Percentiles rank a stretch among this genome's conserved stretches.
phyloP scores from a whole-genome alignment of 1,284 basidiomycete genomes.

The Mycena sp. region DNA sequence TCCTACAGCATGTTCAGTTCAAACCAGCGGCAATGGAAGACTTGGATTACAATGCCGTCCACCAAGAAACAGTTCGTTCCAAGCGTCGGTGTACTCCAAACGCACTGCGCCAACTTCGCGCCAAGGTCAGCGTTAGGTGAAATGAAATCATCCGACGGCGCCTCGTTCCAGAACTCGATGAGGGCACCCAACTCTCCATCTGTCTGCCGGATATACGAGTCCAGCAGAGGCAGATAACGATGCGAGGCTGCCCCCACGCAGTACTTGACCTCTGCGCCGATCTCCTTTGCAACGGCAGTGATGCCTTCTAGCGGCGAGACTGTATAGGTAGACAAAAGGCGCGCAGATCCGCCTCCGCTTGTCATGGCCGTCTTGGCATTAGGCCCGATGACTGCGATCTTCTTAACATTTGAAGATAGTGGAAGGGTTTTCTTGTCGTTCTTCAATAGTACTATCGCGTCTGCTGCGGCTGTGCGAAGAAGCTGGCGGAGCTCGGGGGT shows the following conservation, averaged over 20 bases:
- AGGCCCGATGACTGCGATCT: conserved; percentile 65
- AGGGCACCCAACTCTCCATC: conserved; percentile 45
- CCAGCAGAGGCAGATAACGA: conserved; percentile 49
- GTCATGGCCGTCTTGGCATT: conserved; percentile 62
- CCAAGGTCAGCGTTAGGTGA: conserved; percentile 38
- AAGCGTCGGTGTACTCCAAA: conserved; percentile 49
- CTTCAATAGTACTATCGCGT: conserved; percentile 59
- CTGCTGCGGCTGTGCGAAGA: conserved; percentile 53
- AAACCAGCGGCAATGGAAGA: neutral
- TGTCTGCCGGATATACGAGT: conserved; percentile 42
- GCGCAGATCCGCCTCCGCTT: conserved; percentile 64
- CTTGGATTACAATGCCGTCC: conserved; percentile 51
- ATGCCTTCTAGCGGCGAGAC: conserved; percentile 63
- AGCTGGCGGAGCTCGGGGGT: conserved; percentile 53
- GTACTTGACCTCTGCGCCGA: conserved; percentile 49
- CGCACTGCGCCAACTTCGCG: conserved; percentile 30
- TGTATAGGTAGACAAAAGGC: conserved; percentile 54
- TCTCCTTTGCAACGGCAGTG: conserved; percentile 46
- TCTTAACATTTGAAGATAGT: conserved; percentile 44
- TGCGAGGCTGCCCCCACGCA: conserved; percentile 49
- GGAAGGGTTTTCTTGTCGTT: conserved; percentile 56
- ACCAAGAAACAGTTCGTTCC: conserved; percentile 48
- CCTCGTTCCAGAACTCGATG: conserved; percentile 57
- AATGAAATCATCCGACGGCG: conserved; percentile 45
- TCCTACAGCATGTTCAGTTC: conserved; percentile 34